Conservation (phyloP, 1,139 yeast species). For the Debaryomyces udenii region DNA sequence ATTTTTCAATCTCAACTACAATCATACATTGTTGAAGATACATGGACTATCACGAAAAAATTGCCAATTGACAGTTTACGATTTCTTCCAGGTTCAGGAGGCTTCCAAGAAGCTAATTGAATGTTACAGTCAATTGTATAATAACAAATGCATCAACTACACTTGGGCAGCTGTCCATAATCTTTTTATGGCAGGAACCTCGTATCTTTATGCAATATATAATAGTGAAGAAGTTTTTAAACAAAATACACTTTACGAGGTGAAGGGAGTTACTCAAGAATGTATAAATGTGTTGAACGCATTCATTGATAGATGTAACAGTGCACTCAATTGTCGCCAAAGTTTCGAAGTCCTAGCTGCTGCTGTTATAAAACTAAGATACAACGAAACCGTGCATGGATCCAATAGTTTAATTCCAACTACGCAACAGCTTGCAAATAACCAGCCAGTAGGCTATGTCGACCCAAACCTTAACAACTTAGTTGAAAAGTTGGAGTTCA, state of each 20-base stretch:
- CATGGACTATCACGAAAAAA: conserved; percentile 80
- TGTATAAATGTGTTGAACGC: conserved; percentile 65
- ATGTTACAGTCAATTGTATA: conserved; percentile 60
- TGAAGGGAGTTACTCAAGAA: conserved; percentile 56
- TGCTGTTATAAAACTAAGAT: conserved; percentile 68
- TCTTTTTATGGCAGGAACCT: conserved; percentile 85
- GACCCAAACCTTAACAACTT: conserved; percentile 44
- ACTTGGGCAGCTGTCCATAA: conserved; percentile 96
- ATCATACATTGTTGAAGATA: conserved; percentile 71
- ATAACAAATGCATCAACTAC: conserved; percentile 66
- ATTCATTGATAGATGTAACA: conserved; percentile 72
- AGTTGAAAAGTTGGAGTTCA: conserved; percentile 29
- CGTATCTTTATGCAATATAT: conserved; percentile 75
- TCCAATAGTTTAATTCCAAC: conserved; percentile 24
- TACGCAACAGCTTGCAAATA: conserved; percentile 25
- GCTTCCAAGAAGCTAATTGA: conserved; percentile 69
- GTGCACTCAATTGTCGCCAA: conserved; percentile 72
- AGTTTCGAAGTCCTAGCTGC: conserved; percentile 72
- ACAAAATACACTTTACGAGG: conserved; percentile 50
- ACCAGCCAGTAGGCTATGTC: conserved; percentile 38
- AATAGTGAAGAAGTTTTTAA: conserved; percentile 60
- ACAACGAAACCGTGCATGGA: conserved; percentile 44
- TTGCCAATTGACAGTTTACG: conserved; percentile 54
- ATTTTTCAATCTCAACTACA: conserved; percentile 73
- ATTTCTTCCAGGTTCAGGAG: conserved; percentile 59